phyloP scores from a whole-genome alignment of 176 grass and related monocot genomes.

The Carex parvula region DNA sequence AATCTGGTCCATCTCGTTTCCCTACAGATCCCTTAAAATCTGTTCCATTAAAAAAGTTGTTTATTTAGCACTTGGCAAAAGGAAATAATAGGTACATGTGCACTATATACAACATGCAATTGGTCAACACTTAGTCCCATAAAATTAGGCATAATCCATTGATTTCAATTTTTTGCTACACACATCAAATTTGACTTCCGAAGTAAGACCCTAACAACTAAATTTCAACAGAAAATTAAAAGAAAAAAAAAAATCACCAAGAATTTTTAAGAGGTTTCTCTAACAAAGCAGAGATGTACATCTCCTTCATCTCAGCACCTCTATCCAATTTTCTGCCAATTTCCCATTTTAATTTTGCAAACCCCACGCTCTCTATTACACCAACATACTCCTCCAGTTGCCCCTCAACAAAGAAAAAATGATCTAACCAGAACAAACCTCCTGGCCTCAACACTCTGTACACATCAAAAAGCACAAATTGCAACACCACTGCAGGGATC shows the following conservation, averaged over 20 bases:
- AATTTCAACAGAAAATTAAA: background rate
- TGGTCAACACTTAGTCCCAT: background rate
- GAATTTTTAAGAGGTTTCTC: slow-evolving; percentile 46
- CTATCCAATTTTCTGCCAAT: slow-evolving; percentile 45
- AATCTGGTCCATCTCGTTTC: too few relatives aligned
- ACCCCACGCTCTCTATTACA: slow-evolving; percentile 42
- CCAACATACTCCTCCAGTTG: slow-evolving; percentile 39
- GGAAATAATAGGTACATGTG: background rate
- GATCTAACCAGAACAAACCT: slow-evolving; percentile 46
- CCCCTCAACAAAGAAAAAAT: slow-evolving; percentile 45
- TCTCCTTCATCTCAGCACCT: slow-evolving; percentile 36
- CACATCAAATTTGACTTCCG: background rate
- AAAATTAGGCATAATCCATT: slow-evolving; percentile 5
- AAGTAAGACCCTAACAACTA: too few relatives aligned
- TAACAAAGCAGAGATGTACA: slow-evolving; percentile 49
- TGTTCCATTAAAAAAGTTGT: background rate
- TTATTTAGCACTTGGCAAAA: background rate
- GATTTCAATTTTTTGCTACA: background rate
- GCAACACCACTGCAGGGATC: slow-evolving; percentile 35
- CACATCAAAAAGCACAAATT: slow-evolving; percentile 38
- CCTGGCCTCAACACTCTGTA: slow-evolving; percentile 40
- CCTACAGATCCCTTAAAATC: too few relatives aligned
- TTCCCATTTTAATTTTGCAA: slow-evolving; percentile 34
- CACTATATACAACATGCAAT: background rate
- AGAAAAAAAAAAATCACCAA: slow-evolving; percentile 4